Evolutionary conservation across 148 eudicot genomes (phyloP).

Genomic region (Bassia scoparia): DNA sequence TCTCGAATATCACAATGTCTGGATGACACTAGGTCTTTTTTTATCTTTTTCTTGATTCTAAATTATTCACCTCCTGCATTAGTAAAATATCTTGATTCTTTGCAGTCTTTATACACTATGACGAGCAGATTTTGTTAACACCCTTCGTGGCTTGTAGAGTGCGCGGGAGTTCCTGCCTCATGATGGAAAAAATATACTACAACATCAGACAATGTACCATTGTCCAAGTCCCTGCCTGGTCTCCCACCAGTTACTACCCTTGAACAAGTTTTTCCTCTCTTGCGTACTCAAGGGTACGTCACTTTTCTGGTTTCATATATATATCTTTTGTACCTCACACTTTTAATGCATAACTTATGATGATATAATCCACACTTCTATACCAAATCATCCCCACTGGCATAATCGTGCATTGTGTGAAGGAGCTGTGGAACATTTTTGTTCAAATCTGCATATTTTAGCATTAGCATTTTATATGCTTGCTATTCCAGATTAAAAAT

Average conservation of each 20-base stretch:
- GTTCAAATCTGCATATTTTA: not conserved
- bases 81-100: not conserved
- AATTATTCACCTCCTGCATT: not conserved
- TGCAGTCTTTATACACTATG: slow-evolving; percentile 68
- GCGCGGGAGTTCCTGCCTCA: slow-evolving; percentile 46
- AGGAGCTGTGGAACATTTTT: not conserved
- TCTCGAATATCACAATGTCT: slow-evolving; percentile 71
- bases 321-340: not conserved
- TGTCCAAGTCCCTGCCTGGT: slow-evolving; percentile 70
- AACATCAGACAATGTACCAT: slow-evolving; percentile 60
- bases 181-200: slow-evolving; percentile 47
- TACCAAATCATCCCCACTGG: too few species aligned
- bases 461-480: not conserved
- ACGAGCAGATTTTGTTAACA: slow-evolving; percentile 59
- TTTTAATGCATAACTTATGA: not conserved
- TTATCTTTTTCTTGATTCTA: not conserved
- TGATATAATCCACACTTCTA: not conserved
- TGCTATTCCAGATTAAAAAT: slow-evolving; percentile 10
- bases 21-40: slow-evolving; percentile 65
- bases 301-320: not conserved
- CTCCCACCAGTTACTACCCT: slow-evolving; percentile 56
- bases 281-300: slow-evolving; percentile 56
- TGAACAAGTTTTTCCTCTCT: slow-evolving; percentile 58
- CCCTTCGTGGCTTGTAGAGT: slow-evolving; percentile 44
- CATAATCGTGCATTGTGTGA: too few species aligned